Evolutionary conservation across 2,329 filamentous ascomycete genomes (phyloP).

Genomic region (Alternaria arborescens): DNA sequence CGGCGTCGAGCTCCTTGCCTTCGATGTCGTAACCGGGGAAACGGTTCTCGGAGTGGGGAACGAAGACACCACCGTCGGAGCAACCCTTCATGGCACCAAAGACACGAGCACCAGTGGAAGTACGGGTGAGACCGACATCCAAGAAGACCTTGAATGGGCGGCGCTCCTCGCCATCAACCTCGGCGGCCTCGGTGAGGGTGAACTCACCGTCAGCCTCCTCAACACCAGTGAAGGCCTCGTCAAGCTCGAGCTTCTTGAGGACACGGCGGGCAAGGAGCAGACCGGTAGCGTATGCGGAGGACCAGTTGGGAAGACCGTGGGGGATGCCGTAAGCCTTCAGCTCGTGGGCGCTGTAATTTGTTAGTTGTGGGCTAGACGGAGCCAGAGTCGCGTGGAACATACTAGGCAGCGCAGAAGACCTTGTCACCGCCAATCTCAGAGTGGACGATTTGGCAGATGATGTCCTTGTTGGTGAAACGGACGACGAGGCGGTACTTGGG

Average conservation of each 20-base stretch:
- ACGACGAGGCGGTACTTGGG: constrained; percentile 99
- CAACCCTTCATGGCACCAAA: constrained; percentile 99
- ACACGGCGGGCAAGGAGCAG: constrained; percentile 96
- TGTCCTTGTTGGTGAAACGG: constrained; percentile 99
- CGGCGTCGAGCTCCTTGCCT: constrained; percentile 95
- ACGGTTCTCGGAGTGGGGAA: constrained; percentile 99
- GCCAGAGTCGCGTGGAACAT: constrained; percentile 13
- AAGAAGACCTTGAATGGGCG: constrained; percentile 99
- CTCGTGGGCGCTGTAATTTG: constrained; percentile 75
- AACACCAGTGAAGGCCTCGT: constrained; percentile 92
- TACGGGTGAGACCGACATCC: constrained; percentile 96
- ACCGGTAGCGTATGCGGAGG: constrained; percentile 94
- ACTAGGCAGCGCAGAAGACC: constrained; percentile 70
- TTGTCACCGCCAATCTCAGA: constrained; percentile 98
- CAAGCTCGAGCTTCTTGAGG: constrained; percentile 95
- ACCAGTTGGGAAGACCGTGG: constrained; percentile 99
- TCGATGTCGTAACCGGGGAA: constrained; percentile 99
- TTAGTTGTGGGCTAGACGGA: constrained; percentile 10
- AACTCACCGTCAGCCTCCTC: constrained; percentile 98
- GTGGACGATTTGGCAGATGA: constrained; percentile 96
- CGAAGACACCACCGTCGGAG: constrained; percentile 94
- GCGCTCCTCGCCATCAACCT: constrained; percentile 87
- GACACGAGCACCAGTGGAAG: constrained; percentile 97
- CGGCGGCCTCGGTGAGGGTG: constrained; percentile 91
- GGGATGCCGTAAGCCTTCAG: constrained; percentile 96